Conservation (phyloP, 805 yeast genomes). For the Wickerhamomyces subpelliculosus region DNA sequence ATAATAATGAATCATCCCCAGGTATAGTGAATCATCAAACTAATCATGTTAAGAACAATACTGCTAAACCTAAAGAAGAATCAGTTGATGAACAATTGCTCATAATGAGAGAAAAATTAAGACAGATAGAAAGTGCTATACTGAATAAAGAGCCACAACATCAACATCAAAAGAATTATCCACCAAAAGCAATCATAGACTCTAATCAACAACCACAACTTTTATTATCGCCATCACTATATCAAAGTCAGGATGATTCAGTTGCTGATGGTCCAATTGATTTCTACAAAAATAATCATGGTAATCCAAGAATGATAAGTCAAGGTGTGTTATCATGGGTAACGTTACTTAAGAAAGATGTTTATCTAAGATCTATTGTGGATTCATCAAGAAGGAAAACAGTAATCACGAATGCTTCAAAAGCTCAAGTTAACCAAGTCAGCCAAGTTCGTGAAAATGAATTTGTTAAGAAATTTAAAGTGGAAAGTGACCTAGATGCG, state of each 20-base stretch:
- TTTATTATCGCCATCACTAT: no score
- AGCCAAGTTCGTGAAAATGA: background rate
- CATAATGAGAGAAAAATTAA: background rate
- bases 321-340: slow-evolving; percentile 22
- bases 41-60: background rate
- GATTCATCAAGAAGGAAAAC: slow-evolving; percentile 3
- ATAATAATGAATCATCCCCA: no score
- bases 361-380: slow-evolving; percentile 14
- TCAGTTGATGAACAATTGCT: background rate
- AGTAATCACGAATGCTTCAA: background rate
- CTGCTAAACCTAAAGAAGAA: background rate
- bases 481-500: background rate
- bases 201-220: no score
- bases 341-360: slow-evolving; percentile 17
- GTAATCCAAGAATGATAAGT: slow-evolving; percentile 5
- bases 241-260: no score
- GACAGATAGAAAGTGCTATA: slow-evolving; percentile 10
- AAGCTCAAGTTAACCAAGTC: background rate
- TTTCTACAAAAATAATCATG: slow-evolving; percentile 6
- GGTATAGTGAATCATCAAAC: no score
- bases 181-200: no score
- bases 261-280: background rate
- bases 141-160: no score
- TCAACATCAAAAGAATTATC: no score
- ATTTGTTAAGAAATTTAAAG: background rate